phyloP scores from a whole-genome alignment of 2,329 filamentous ascomycete genomes.

The Raffaelea albimanens region DNA sequence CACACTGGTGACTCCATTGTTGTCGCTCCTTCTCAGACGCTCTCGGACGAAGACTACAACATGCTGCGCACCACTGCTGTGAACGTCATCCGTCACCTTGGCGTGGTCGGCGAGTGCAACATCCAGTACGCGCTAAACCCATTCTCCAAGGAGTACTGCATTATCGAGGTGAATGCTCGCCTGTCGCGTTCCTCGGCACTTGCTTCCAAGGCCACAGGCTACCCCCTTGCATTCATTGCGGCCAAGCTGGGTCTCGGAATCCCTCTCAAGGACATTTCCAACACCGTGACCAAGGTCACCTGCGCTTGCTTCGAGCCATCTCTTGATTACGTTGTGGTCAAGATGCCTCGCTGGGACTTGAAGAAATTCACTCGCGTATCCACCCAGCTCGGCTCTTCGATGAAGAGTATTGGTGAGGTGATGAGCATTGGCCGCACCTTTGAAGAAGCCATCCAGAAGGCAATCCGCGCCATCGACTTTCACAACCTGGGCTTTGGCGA shows the following conservation, averaged over 20 bases:
- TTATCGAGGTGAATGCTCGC: constrained; percentile 97
- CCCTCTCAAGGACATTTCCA: constrained; percentile 90
- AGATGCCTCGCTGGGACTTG: constrained; percentile 97
- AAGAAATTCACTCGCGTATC: constrained; percentile 98
- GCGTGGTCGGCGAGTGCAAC: constrained; percentile 97
- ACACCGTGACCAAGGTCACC: constrained; percentile 90
- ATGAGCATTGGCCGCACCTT: constrained; percentile 97
- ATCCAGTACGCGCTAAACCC: constrained; percentile 98
- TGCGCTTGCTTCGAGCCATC: constrained; percentile 98
- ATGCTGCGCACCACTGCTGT: constrained; percentile 96
- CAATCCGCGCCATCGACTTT: constrained; percentile 89
- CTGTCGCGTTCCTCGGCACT: constrained; percentile 90
- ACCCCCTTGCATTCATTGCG: constrained; percentile 90
- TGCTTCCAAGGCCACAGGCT: constrained; percentile 94
- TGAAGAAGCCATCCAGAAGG: constrained; percentile 97
- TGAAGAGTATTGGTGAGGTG: constrained; percentile 99
- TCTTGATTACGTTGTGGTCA: constrained; percentile 94
- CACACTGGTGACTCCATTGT: constrained; percentile 98
- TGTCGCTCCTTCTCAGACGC: constrained; percentile 90
- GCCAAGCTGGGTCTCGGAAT: constrained; percentile 94
- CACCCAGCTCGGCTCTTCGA: constrained; percentile 89
- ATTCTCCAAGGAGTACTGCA: constrained; percentile 92
- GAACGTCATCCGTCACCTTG: constrained; percentile 93
- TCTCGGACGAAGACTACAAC: constrained; percentile 97
- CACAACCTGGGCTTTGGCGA: constrained; percentile 93